phyloP scores from a whole-genome alignment of 2,329 filamentous ascomycete genomes.

The Cryphonectria nitschkei region DNA sequence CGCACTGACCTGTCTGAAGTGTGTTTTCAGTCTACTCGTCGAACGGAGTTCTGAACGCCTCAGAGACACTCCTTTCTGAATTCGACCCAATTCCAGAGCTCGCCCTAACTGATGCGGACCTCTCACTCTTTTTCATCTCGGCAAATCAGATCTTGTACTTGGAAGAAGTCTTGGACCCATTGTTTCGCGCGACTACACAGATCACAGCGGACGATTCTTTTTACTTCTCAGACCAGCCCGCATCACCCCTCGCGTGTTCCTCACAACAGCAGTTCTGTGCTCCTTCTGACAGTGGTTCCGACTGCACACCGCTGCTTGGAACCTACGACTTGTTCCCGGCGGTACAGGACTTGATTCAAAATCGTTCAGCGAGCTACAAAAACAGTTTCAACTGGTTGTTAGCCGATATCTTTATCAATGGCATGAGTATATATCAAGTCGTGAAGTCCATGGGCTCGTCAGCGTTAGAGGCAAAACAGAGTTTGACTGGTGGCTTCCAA shows the following conservation, averaged over 20 bases:
- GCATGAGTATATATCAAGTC: neutral
- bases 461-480: neutral
- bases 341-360: neutral
- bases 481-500: neutral
- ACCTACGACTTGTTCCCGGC: neutral
- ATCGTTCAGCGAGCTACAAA: neutral
- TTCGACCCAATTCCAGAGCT: conserved; percentile 4
- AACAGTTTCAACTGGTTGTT: neutral
- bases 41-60: neutral
- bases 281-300: neutral
- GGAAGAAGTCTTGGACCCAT: neutral
- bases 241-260: neutral
- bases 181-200: conserved; percentile 1
- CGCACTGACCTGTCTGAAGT: neutral
- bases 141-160: conserved; percentile 1
- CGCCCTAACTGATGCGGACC: neutral
- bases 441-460: neutral
- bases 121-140: neutral
- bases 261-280: conserved; percentile 2
- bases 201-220: neutral
- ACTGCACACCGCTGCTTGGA: neutral
- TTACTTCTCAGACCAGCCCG: conserved; percentile 5
- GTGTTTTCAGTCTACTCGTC: neutral
- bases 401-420: neutral
- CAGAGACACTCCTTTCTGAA: neutral